phyloP scores from a whole-genome alignment of 2,329 filamentous ascomycete species.

The Sporothrix variecibatus region DNA sequence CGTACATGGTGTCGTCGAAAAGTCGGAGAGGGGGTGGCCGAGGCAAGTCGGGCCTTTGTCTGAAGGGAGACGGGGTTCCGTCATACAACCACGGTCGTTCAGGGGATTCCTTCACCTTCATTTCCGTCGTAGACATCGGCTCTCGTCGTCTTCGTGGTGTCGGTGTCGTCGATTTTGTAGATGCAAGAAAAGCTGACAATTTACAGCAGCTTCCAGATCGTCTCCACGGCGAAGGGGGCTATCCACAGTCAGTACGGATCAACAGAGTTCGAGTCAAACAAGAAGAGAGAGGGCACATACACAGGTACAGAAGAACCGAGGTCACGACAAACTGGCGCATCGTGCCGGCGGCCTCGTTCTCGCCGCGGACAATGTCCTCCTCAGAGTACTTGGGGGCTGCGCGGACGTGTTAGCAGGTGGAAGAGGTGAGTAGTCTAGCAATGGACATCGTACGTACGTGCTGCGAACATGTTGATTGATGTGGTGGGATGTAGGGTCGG shows the following conservation, averaged over 20 bases:
- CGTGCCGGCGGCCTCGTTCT: constrained; percentile 66
- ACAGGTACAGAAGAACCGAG: constrained; percentile 72
- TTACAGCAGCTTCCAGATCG: constrained; percentile 41
- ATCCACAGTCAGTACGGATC: not conserved
- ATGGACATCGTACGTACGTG: constrained; percentile 49
- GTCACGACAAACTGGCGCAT: constrained; percentile 68
- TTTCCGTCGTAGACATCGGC: not conserved
- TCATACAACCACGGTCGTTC: not conserved
- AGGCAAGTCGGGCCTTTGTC: not conserved
- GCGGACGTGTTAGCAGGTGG: not conserved
- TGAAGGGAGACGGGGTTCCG: not conserved
- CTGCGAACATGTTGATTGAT: constrained; percentile 60
- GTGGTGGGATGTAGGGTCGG: too few species aligned
- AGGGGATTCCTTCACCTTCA: not conserved
- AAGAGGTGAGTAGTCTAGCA: not conserved
- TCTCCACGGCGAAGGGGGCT: constrained; percentile 63
- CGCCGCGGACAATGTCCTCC: constrained; percentile 69
- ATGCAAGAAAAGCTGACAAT: not conserved
- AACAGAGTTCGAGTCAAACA: not conserved
- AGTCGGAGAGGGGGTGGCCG: not conserved
- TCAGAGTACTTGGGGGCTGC: constrained; percentile 61
- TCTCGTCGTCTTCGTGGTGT: not conserved
- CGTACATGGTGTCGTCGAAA: constrained; percentile 5
- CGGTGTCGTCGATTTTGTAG: not conserved
- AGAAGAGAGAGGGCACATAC: constrained; percentile 52